These are phyloP conservation scores for Saccharomycopsis babjevae DNA, from an alignment of 805 yeast genomes.

Conservation along the genomic window DNA sequence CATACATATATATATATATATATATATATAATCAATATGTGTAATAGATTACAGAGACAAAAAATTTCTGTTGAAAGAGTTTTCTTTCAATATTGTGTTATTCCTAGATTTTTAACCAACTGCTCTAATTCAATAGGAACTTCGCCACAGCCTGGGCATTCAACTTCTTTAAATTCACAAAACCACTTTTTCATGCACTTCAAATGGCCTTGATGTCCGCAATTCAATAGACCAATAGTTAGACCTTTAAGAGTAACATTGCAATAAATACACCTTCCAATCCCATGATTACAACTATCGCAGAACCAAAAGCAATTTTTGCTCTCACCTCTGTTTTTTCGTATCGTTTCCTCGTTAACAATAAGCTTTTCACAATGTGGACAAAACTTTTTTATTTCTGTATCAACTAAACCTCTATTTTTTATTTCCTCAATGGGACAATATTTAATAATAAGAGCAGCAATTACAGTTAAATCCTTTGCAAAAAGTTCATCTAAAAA, in stretches of 20 bases:
- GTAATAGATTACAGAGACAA: neutral
- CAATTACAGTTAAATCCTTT: slow-evolving; percentile 41
- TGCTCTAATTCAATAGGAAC: slow-evolving; percentile 7
- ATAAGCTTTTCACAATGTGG: slow-evolving; percentile 49
- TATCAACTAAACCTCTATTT: slow-evolving; percentile 23
- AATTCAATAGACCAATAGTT: slow-evolving; percentile 46
- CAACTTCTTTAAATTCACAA: slow-evolving; percentile 46
- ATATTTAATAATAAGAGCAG: slow-evolving; percentile 44
- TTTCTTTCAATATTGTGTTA: neutral
- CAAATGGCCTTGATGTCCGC: slow-evolving; percentile 86
- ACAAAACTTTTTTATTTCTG: slow-evolving; percentile 45
- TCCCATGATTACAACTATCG: slow-evolving; percentile 50
- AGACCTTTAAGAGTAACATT: slow-evolving; percentile 67
- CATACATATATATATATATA: no score
- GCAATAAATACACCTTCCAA: slow-evolving; percentile 70
- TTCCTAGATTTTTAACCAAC: neutral
- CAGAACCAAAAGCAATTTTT: slow-evolving; percentile 79
- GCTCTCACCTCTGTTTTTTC: slow-evolving; percentile 24
- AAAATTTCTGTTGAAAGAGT: neutral
- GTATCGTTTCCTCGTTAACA: slow-evolving; percentile 38
- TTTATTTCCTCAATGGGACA: slow-evolving; percentile 26
- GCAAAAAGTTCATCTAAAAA: slow-evolving; percentile 47
- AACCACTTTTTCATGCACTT: slow-evolving; percentile 77
- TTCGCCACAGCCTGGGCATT: slow-evolving; percentile 53
- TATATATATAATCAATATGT: neutral